Conservation (phyloP, 208 protist species). For the Trypanosoma mega region DNA sequence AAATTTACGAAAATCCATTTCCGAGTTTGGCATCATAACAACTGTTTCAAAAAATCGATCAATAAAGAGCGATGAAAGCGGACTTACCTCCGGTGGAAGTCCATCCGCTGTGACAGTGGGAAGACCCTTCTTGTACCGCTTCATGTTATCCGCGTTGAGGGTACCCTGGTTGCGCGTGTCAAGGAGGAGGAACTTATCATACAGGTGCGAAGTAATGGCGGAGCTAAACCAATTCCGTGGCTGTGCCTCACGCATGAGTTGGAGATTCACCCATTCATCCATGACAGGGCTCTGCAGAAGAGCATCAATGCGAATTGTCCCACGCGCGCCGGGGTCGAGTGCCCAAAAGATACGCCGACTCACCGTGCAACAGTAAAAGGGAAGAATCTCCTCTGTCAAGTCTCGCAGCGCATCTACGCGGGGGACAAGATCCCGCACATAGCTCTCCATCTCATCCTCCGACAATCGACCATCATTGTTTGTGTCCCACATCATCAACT, state of each 20-base stretch:
- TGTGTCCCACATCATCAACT: slow-evolving; percentile 82
- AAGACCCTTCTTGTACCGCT: slow-evolving; percentile 83
- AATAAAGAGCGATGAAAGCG: slow-evolving; percentile 84
- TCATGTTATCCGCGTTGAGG: slow-evolving; percentile 76
- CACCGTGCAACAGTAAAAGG: slow-evolving; percentile 90
- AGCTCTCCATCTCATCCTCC: slow-evolving; percentile 89
- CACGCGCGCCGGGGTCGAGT: slow-evolving; percentile 73
- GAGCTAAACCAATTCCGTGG: slow-evolving; percentile 82
- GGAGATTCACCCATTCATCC: slow-evolving; percentile 88
- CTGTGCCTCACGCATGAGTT: slow-evolving; percentile 76
- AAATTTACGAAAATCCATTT: slow-evolving; percentile 93
- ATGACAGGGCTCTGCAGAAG: slow-evolving; percentile 79
- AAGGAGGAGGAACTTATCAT: slow-evolving; percentile 86
- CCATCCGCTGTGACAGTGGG: slow-evolving; percentile 85
- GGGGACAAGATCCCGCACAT: slow-evolving; percentile 74
- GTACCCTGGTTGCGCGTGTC: slow-evolving; percentile 84
- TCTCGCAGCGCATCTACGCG: slow-evolving; percentile 67
- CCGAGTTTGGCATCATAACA: slow-evolving; percentile 76
- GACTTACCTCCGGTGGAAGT: slow-evolving; percentile 62
- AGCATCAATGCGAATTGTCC: slow-evolving; percentile 73
- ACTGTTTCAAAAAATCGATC: slow-evolving; percentile 91
- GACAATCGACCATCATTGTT: slow-evolving; percentile 85
- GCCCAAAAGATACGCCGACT: slow-evolving; percentile 91
- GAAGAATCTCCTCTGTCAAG: slow-evolving; percentile 55
- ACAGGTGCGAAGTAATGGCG: slow-evolving; percentile 71